Percentiles rank a stretch among this genome's conserved stretches.
Evolutionary conservation across 805 yeast genomes (phyloP).

Genomic region (Ogataea nitratoaversa): DNA sequence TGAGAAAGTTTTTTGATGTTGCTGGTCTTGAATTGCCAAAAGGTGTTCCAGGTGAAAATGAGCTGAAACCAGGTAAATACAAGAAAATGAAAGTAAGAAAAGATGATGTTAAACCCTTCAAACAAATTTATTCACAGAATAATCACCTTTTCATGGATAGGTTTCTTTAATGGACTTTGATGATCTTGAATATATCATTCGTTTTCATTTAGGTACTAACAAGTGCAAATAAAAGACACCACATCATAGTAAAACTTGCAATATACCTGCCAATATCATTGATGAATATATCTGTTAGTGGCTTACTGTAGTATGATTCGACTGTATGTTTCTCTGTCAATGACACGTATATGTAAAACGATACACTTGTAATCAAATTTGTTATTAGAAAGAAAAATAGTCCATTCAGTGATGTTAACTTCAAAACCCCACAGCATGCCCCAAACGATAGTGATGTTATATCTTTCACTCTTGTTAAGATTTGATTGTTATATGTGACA

Average conservation of each 20-base stretch:
- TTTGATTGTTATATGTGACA: constrained; percentile 15
- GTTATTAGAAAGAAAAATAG: constrained; percentile 38
- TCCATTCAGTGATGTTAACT: constrained; percentile 46
- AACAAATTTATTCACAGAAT: constrained; percentile 3
- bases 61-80: constrained; percentile 6
- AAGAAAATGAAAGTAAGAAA: constrained; percentile 2
- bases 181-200: too few relatives aligned
- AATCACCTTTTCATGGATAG: constrained; percentile 3
- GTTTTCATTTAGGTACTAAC: constrained; percentile 28
- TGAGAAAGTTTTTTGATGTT: constrained; percentile 35
- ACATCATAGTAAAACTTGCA: constrained; percentile 51
- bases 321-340: constrained; percentile 26
- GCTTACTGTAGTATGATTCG: constrained; percentile 35
- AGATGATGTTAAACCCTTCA: constrained; percentile 1
- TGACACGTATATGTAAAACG: constrained; percentile 33
- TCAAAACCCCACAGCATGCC: constrained; percentile 50
- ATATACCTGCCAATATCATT: constrained; percentile 44
- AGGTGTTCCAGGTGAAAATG: constrained; percentile 8
- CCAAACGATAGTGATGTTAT: constrained; percentile 49
- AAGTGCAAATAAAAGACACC: constrained; percentile 53
- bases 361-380: constrained; percentile 30
- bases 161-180: neutral
- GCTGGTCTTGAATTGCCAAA: constrained; percentile 17
- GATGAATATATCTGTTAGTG: constrained; percentile 38
- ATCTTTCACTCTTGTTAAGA: constrained; percentile 30